Evolutionary conservation across 352 stramenopile species (phyloP), one percentile per base, ranked within the genome.

Genomic region (Globisporangium middletonii): DNA sequence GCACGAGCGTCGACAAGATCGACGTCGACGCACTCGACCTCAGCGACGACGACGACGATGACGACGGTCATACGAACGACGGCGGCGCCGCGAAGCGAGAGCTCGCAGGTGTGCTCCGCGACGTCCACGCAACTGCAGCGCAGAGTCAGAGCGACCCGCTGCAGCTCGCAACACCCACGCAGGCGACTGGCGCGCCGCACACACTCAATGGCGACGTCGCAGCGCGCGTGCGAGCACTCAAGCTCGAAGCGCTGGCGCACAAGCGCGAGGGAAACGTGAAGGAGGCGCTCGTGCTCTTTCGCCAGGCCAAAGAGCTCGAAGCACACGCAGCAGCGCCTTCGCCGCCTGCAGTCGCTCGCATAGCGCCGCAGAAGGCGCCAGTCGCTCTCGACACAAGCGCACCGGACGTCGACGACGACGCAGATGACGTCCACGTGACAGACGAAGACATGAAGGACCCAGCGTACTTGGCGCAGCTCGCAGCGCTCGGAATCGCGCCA

Each of bases 371-470:
- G 33, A 41, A 37, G 52, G 37, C 8, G 1, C 9, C 15, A 44
- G 30, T 35, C 43, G 15, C 47, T 35, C 33, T 41, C 19, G 33
- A 26, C 63, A n/a, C 1, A 42, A 5, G 18, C 13, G n/a, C 23
- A 18, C 43, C 19, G 42, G 30, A 7, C 26, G 46, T 28, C 0
- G 12, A 38, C n/a, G 50, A 54, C 12, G 35, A 54, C 2, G 38
- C 65, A 49, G 62, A 73, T 12, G 61, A 66, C n/a, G 64, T 89
- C 13, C 71, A 91, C 57, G 78, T 91, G 37, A 91, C 83, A 18
- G 83, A 91, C 18, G 79, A 88, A 42, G 83, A 93, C 45, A 87
- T 93, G 79, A 49, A 77, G 30, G 68, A 93, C 45, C 83, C 83
- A 2, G 77, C 82, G 35, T 89, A 77, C 62, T 61, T 89, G 30